A percentile compares a stretch with the other conserved stretches of the same genome.
phyloP scores from a whole-genome alignment of 495 filamentous ascomycete species.

The Wilcoxina mikolae region DNA sequence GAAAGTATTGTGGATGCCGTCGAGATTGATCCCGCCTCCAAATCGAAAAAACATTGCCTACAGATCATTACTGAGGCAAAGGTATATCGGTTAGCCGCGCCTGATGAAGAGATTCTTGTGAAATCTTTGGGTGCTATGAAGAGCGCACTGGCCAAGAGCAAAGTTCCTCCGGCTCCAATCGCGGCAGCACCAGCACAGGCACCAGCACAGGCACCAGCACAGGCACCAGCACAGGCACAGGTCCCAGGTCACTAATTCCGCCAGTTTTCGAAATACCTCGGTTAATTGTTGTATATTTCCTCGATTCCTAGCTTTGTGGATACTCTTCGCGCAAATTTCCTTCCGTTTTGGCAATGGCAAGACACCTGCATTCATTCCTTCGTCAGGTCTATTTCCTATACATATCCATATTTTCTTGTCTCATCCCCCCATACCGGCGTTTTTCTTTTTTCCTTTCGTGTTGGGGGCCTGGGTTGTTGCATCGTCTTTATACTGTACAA shows the following conservation, averaged over 20 bases:
- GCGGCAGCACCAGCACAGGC: background rate
- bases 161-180: background rate
- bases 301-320: too few relatives aligned
- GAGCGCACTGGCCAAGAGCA: slow-evolving; percentile 44
- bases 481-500: too few relatives aligned
- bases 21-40: slow-evolving; percentile 76
- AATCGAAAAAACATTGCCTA: slow-evolving; percentile 70
- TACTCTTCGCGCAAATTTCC: too few relatives aligned
- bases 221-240: background rate
- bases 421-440: too few relatives aligned
- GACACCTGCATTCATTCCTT: too few relatives aligned
- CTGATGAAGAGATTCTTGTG: slow-evolving; percentile 66
- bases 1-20: slow-evolving; percentile 75
- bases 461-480: too few relatives aligned
- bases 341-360: too few relatives aligned
- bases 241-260: background rate
- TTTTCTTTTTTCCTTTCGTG: too few relatives aligned
- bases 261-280: too few relatives aligned
- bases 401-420: too few relatives aligned
- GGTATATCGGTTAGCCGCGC: slow-evolving; percentile 71
- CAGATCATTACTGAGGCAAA: slow-evolving; percentile 93
- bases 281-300: too few relatives aligned
- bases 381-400: too few relatives aligned
- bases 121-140: slow-evolving; percentile 82
- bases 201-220: background rate